These are phyloP conservation scores for Bruguiera hainesii DNA, from an alignment of 441 rosid genomes.

Conservation along the genomic window DNA sequence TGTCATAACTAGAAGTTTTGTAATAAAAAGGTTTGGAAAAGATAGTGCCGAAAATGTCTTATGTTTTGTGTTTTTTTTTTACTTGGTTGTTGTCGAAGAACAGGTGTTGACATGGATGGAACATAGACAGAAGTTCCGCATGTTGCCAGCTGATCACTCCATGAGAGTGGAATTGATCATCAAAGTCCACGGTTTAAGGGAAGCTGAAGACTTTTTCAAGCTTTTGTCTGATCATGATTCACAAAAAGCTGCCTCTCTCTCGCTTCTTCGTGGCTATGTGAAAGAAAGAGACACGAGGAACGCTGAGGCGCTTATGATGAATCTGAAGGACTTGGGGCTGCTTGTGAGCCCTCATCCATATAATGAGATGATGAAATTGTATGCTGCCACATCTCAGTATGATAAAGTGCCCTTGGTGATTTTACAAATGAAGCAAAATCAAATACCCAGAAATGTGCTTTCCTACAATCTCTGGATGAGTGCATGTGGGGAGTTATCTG, in stretches of 20 bases:
- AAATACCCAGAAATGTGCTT: conserved; percentile 45
- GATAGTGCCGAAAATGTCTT: not conserved
- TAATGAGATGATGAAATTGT: conserved; percentile 72
- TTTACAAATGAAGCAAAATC: conserved; percentile 46
- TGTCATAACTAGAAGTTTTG: too few relatives aligned
- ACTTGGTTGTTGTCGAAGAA: not conserved
- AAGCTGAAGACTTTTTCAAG: conserved; percentile 50
- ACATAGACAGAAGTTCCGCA: conserved; percentile 27
- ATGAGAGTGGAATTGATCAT: conserved; percentile 41
- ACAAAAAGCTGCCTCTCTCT: conserved; percentile 42
- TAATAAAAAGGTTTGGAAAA: too few relatives aligned
- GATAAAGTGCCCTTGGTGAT: conserved; percentile 49
- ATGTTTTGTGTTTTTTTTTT: not conserved
- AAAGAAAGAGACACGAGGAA: conserved; percentile 35
- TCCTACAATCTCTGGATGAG: conserved; percentile 74
- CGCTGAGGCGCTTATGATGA: conserved; percentile 52
- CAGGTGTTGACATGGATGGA: conserved; percentile 58
- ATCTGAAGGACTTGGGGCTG: conserved; percentile 42
- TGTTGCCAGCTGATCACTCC: conserved; percentile 34
- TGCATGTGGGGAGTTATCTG: conserved; percentile 31
- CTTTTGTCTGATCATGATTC: conserved; percentile 23
- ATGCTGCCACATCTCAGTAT: conserved; percentile 32
- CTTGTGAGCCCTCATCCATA: conserved; percentile 46
- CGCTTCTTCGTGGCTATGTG: conserved; percentile 51
- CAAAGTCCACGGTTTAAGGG: conserved; percentile 32